Conservation (phyloP, 2,329 filamentous ascomycete species). For the Verticillium zaregamsianum region DNA sequence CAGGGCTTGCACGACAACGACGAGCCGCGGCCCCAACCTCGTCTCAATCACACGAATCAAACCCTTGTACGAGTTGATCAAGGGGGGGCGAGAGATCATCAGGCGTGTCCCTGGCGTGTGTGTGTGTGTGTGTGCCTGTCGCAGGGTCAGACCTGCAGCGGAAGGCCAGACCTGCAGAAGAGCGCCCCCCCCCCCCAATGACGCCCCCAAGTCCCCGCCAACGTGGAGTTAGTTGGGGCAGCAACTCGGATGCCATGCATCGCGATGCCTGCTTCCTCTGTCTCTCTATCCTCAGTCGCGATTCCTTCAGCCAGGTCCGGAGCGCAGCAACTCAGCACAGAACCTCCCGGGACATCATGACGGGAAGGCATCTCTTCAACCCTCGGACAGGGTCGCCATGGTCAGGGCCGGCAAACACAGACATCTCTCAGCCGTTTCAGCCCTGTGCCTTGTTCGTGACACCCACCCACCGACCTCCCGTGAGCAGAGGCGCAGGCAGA, state of each 20-base stretch:
- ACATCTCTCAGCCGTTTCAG: not conserved
- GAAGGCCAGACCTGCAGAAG: not conserved
- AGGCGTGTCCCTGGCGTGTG: not conserved
- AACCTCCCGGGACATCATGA: too few species aligned
- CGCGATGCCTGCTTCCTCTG: too few species aligned
- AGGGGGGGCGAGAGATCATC: not conserved
- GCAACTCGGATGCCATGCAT: too few species aligned
- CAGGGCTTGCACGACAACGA: not conserved
- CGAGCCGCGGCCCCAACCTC: not conserved
- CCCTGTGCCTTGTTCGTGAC: not conserved
- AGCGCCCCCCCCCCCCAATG: not conserved
- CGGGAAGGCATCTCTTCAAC: not conserved
- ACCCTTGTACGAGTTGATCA: not conserved
- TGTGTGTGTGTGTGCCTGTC: not conserved
- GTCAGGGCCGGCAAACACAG: not conserved
- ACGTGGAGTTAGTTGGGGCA: too few species aligned
- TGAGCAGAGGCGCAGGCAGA: not conserved
- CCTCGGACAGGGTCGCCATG: not conserved
- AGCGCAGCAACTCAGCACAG: too few species aligned
- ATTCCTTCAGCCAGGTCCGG: too few species aligned
- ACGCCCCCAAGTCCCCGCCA: not conserved
- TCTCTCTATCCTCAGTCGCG: too few species aligned
- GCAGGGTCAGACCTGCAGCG: not conserved
- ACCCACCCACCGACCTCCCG: not conserved
- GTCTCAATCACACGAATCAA: not conserved